Percentiles rank a stretch among this genome's conserved stretches.
Evolutionary conservation across 2,329 filamentous ascomycete species (phyloP).

Genomic region (Monosporascus sp.): DNA sequence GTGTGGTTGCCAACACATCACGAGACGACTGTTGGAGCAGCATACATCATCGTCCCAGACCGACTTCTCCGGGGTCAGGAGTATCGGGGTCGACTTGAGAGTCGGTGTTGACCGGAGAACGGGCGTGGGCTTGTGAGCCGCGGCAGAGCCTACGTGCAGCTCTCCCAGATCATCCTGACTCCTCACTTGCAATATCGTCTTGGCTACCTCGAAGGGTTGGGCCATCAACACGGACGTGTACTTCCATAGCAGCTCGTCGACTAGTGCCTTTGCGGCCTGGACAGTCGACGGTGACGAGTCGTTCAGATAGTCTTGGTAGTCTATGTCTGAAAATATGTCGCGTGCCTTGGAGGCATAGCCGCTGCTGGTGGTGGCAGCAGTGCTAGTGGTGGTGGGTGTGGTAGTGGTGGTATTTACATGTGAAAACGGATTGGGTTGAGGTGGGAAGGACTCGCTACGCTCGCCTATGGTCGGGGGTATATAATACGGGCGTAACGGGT

Average conservation of each 20-base stretch:
- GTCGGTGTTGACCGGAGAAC: conserved; percentile 15
- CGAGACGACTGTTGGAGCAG: too few species aligned
- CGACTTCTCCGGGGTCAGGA: too few species aligned
- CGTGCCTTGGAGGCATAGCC: conserved; percentile 62
- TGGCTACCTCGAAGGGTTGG: conserved; percentile 96
- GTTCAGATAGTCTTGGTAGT: conserved; percentile 82
- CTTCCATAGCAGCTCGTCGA: conserved; percentile 86
- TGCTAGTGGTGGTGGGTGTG: conserved; percentile 19
- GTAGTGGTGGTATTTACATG: conserved; percentile 35
- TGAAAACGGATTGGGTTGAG: conserved; percentile 39
- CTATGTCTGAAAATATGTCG: conserved; percentile 82
- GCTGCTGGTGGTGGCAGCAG: background rate
- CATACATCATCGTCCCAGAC: too few species aligned
- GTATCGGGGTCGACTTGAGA: too few species aligned
- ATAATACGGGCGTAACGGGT: conserved; percentile 57
- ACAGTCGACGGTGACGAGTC: conserved; percentile 71
- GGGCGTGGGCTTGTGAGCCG: conserved; percentile 19
- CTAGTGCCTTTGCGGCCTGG: conserved; percentile 67
- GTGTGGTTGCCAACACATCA: too few species aligned
- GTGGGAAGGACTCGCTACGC: conserved; percentile 34
- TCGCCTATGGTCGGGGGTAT: conserved; percentile 61
- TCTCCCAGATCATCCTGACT: conserved; percentile 46
- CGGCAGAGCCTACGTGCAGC: conserved; percentile 21
- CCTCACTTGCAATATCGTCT: conserved; percentile 80
- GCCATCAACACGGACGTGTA: conserved; percentile 85